phyloP scores from a whole-genome alignment of 2,329 filamentous ascomycete genomes.

The Nemania sp. region DNA sequence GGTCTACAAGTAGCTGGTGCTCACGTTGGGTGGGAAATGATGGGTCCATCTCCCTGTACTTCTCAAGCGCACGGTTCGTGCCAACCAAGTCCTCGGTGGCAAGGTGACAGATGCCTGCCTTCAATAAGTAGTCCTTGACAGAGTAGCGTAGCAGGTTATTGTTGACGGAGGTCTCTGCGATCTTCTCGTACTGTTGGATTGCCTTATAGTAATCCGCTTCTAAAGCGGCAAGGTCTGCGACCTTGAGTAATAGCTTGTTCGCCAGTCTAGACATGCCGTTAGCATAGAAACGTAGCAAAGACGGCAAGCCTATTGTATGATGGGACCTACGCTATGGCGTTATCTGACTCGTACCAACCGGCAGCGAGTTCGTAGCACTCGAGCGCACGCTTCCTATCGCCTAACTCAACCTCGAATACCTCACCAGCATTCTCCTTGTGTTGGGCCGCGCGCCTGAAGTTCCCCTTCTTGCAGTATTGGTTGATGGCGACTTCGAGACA shows the following conservation, averaged over 20 bases:
- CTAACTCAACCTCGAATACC: slow-evolving; percentile 83
- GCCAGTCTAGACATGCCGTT: slow-evolving; percentile 62
- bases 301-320: background rate
- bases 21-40: slow-evolving; percentile 83
- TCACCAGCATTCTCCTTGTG: slow-evolving; percentile 92
- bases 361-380: slow-evolving; percentile 88
- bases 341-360: slow-evolving; percentile 89
- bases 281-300: slow-evolving; percentile 17
- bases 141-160: slow-evolving; percentile 95
- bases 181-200: slow-evolving; percentile 85
- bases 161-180: slow-evolving; percentile 80
- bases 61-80: slow-evolving; percentile 81
- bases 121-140: slow-evolving; percentile 95
- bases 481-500: slow-evolving; percentile 83
- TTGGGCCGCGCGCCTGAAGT: slow-evolving; percentile 89
- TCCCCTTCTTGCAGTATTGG: slow-evolving; percentile 89
- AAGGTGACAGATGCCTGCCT: slow-evolving; percentile 92
- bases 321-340: slow-evolving; percentile 78
- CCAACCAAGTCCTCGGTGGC: slow-evolving; percentile 80
- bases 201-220: slow-evolving; percentile 87
- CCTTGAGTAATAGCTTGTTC: slow-evolving; percentile 94
- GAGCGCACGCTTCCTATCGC: slow-evolving; percentile 81
- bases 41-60: slow-evolving; percentile 83
- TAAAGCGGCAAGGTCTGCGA: slow-evolving; percentile 86
- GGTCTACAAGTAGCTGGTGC: slow-evolving; percentile 81